A percentile compares a stretch with the other conserved stretches of the same genome.
Conservation (phyloP, 225 moss, liverwort and hornwort species). For the Polytrichum commune region DNA sequence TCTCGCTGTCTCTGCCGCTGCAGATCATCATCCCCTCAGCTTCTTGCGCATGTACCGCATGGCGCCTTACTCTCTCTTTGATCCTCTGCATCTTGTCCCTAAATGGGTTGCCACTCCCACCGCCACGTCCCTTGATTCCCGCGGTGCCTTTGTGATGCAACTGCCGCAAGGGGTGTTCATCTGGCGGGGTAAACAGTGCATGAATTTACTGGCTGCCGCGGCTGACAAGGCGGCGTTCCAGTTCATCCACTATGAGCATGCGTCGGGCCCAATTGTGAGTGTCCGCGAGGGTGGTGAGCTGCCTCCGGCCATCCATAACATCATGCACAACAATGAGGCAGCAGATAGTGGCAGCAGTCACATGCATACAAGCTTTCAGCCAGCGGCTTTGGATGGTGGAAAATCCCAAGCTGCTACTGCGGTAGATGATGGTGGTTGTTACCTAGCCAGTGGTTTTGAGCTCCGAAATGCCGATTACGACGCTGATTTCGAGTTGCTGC, state of each 20-base stretch:
- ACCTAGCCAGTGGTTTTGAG: slow-evolving; percentile 1
- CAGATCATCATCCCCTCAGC: slow-evolving; percentile 9
- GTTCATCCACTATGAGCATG: slow-evolving; percentile 82
- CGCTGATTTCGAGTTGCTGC: slow-evolving; percentile 46
- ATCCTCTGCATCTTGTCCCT: slow-evolving; percentile 80
- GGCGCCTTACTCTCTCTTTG: slow-evolving; percentile 75
- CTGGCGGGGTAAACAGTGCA: slow-evolving; percentile 68
- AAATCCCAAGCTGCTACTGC: too few relatives aligned
- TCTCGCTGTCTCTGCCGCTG: not conserved
- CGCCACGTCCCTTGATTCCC: slow-evolving; percentile 58
- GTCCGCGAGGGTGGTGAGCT: slow-evolving; percentile 66
- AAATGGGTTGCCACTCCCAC: slow-evolving; percentile 51
- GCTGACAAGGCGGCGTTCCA: slow-evolving; percentile 84
- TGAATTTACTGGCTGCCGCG: slow-evolving; percentile 44
- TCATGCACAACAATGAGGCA: slow-evolving; percentile 23
- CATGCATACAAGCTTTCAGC: too few relatives aligned
- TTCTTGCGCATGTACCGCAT: slow-evolving; percentile 60
- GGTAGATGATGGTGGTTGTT: too few relatives aligned
- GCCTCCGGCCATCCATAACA: slow-evolving; percentile 49
- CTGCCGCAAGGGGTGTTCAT: slow-evolving; percentile 70
- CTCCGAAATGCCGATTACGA: slow-evolving; percentile 28
- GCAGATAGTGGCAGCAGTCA: too few relatives aligned
- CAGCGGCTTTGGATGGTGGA: too few relatives aligned
- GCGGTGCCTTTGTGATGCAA: slow-evolving; percentile 78
- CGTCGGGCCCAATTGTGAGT: slow-evolving; percentile 46